phyloP scores from a whole-genome alignment of 1,284 basidiomycete species.

The Trichosporon faecale region DNA sequence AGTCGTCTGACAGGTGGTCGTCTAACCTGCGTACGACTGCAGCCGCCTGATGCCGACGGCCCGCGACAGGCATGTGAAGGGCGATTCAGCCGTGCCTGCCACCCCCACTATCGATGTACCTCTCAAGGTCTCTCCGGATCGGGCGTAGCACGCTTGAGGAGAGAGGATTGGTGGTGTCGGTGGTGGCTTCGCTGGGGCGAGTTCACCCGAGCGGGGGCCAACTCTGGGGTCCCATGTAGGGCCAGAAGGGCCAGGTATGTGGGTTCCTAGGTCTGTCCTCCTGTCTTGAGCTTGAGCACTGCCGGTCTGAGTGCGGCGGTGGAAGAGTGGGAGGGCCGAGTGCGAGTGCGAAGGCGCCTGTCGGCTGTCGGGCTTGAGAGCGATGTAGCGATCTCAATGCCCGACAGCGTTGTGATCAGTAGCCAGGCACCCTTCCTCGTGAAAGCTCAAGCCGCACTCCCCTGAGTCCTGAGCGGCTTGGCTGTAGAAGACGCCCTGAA shows the following conservation, averaged over 20 bases:
- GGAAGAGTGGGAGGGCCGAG: neutral
- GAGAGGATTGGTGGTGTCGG: neutral
- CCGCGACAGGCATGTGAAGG: constrained; percentile 8
- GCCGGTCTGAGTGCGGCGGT: neutral
- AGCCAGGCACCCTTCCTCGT: neutral
- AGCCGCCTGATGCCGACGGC: constrained; percentile 2
- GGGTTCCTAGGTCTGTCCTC: neutral
- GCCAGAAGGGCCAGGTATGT: neutral
- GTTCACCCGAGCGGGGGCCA: constrained; percentile 3
- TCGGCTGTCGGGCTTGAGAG: neutral
- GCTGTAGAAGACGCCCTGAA: neutral
- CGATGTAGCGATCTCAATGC: neutral
- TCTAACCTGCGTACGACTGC: neutral
- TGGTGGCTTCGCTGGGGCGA: neutral
- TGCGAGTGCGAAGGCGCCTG: neutral
- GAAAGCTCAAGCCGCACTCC: neutral
- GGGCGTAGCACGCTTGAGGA: neutral
- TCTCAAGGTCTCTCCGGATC: neutral
- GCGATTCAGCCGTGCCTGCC: neutral
- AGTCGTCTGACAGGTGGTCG: neutral
- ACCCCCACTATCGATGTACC: neutral
- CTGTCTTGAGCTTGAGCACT: neutral
- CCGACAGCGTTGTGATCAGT: neutral
- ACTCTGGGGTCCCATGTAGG: neutral
- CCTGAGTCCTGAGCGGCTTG: constrained; percentile 3